Conservation (phyloP, 1,139 yeast genomes). For the Yamadazyma aaseri region DNA sequence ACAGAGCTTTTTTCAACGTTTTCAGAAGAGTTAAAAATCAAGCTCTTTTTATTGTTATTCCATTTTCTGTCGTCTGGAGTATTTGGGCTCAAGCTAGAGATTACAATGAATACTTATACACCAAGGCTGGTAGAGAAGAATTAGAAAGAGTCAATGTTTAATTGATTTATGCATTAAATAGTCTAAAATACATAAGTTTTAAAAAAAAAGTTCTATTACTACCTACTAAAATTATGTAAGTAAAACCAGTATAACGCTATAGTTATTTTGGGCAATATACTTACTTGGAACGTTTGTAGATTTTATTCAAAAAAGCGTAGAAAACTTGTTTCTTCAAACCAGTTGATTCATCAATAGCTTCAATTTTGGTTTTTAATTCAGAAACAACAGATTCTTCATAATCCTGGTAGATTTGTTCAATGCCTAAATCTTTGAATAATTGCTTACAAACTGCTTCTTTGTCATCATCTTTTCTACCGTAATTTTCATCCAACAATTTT, state of each 20-base stretch:
- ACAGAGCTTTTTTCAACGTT: slow-evolving; percentile 87
- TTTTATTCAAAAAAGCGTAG: slow-evolving; percentile 79
- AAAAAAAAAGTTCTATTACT: too few relatives aligned
- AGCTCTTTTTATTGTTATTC: slow-evolving; percentile 73
- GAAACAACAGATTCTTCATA: slow-evolving; percentile 80
- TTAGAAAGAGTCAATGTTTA: slow-evolving; percentile 76
- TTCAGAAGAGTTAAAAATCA: slow-evolving; percentile 94
- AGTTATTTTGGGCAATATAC: neutral
- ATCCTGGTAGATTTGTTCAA: slow-evolving; percentile 67
- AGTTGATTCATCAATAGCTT: slow-evolving; percentile 76
- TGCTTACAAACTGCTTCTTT: slow-evolving; percentile 73
- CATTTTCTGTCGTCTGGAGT: slow-evolving; percentile 78
- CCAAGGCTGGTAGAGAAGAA: slow-evolving; percentile 97
- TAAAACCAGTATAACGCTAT: too few relatives aligned
- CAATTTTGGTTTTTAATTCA: slow-evolving; percentile 64
- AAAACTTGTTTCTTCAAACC: slow-evolving; percentile 89
- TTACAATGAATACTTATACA: slow-evolving; percentile 91
- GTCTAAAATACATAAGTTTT: slow-evolving; percentile 2
- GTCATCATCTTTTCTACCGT: slow-evolving; percentile 76
- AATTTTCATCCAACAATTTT: slow-evolving; percentile 75
- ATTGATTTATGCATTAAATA: slow-evolving; percentile 9
- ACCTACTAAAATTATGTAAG: too few relatives aligned
- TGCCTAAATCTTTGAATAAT: slow-evolving; percentile 70
- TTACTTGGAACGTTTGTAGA: slow-evolving; percentile 90
- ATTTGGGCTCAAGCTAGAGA: slow-evolving; percentile 87